Evolutionary conservation across 495 filamentous ascomycete genomes (phyloP), one percentile per base, ranked within the genome.

Genomic region (Penicillium malachiteum): DNA sequence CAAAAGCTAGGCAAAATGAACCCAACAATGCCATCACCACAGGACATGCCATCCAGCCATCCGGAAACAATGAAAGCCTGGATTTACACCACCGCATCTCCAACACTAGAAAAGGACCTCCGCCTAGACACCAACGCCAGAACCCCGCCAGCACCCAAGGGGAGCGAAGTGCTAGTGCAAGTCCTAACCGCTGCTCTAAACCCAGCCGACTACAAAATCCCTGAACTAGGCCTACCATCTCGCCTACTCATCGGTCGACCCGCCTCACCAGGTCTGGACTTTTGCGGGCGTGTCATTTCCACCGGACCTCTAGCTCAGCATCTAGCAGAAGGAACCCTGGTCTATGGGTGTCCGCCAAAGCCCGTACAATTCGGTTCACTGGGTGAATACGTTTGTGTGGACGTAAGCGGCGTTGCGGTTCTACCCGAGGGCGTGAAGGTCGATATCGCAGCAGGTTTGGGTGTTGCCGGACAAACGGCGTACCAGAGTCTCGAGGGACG

Each of bases 131-230:
- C 66, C 4, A 50, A 66, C 13, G 75, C 77, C 31, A 55, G 80
- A 18, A 73, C 79, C 1, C 70, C 78, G 0, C 66, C 65, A 1
- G 39, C 62, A 9, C 60, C 72, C 2, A 62, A 59, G 34, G 57
- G 69, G 16, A 66, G 77, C 54, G 68, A 83, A 56, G 50, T 84
- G 31, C 80, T 91, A 13, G 69, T 90, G 37, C 67, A 80, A 48
- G 80, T 89, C 7, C 58, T 82, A 47, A 67, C 75, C 44, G 70
- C 73, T 7, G 67, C 79, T 11, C 66, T 90, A 44, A 91, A 91
- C 71, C 87, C 87, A 1, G 79, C 81, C 31, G 88, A 91, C 76
- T 84, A 84, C 80, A 89, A 90, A 67, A 51, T 81, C 13, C 76
- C 83, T 12, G 84, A 88, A 58, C 51, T 84, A 40, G 70, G 71